These are phyloP conservation scores for Phoma sp. DNA, from an alignment of 2,329 filamentous ascomycete species.

Conservation along the genomic window DNA sequence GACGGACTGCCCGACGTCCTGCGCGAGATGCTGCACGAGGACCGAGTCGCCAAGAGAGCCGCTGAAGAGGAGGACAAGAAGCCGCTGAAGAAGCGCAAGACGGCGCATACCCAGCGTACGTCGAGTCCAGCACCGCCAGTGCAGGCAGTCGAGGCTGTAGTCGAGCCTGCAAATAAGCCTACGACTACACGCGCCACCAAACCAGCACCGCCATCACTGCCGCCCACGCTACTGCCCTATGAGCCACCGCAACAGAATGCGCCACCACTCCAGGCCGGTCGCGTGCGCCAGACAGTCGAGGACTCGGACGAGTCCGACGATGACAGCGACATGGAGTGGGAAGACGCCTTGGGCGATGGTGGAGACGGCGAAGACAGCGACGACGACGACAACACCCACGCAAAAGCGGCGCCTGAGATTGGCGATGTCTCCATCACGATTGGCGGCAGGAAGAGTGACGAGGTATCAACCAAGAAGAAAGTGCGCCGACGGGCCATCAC, in stretches of 20 bases:
- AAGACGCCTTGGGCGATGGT: conserved; percentile 54
- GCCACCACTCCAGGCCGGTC: conserved; percentile 20
- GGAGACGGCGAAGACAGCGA: conserved; percentile 36
- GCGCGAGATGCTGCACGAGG: conserved; percentile 55
- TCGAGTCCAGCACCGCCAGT: conserved; percentile 8
- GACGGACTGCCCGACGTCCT: conserved; percentile 51
- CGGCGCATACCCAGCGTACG: conserved; percentile 17
- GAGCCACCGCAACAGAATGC: conserved; percentile 11
- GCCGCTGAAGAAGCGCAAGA: conserved; percentile 49
- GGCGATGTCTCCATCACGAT: conserved; percentile 52
- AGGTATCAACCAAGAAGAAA: conserved; percentile 43
- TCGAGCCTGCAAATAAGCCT: neutral
- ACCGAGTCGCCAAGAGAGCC: conserved; percentile 38
- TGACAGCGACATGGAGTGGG: conserved; percentile 67
- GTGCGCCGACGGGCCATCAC: conserved; percentile 60
- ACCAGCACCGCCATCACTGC: conserved; percentile 4
- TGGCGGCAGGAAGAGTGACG: conserved; percentile 36
- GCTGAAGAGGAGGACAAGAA: conserved; percentile 38
- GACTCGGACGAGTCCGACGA: conserved; percentile 63
- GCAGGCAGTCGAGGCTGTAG: neutral
- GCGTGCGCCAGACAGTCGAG: conserved; percentile 49
- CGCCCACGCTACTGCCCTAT: conserved; percentile 18
- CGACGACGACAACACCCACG: conserved; percentile 28
- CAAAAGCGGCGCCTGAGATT: conserved; percentile 40
- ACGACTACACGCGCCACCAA: neutral